phyloP scores from a whole-genome alignment of 192 early-diverging fungal species.

The Coemansia sp. region DNA sequence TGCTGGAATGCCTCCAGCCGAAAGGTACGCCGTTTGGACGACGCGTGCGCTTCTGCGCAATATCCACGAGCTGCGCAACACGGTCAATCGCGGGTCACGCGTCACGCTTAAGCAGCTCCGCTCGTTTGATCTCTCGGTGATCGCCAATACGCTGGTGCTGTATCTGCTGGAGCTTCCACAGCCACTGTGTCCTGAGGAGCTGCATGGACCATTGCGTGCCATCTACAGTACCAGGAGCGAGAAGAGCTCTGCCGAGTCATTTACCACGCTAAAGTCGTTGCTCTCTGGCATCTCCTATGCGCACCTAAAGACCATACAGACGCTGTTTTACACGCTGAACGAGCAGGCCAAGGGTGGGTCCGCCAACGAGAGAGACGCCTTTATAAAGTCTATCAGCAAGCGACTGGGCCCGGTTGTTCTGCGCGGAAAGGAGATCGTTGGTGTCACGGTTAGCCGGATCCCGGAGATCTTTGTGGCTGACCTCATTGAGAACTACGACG shows the following conservation, averaged over 20 bases:
- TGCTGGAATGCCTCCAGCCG: constrained; percentile 38
- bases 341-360: constrained; percentile 20
- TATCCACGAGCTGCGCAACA: constrained; percentile 65
- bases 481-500: constrained; percentile 51
- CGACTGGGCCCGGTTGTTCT: constrained; percentile 51
- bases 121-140: constrained; percentile 57
- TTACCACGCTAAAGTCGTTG: constrained; percentile 20
- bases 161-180: constrained; percentile 74
- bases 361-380: constrained; percentile 14
- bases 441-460: constrained; percentile 37
- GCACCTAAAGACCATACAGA: constrained; percentile 43
- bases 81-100: constrained; percentile 61
- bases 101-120: constrained; percentile 60
- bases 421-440: constrained; percentile 45
- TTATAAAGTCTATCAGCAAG: constrained; percentile 32
- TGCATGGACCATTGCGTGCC: constrained; percentile 67
- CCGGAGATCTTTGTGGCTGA: constrained; percentile 38
- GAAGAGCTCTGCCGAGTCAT: constrained; percentile 28
- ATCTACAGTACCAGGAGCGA: constrained; percentile 57
- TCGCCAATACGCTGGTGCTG: constrained; percentile 62
- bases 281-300: constrained; percentile 39
- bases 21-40: constrained; percentile 63
- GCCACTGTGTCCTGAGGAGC: constrained; percentile 65
- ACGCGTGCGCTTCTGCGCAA: constrained; percentile 57
- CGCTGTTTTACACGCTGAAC: constrained; percentile 33